These are phyloP conservation scores for Myriosclerotinia curreyana DNA, from an alignment of 2,329 filamentous ascomycete species.

Conservation along the genomic window DNA sequence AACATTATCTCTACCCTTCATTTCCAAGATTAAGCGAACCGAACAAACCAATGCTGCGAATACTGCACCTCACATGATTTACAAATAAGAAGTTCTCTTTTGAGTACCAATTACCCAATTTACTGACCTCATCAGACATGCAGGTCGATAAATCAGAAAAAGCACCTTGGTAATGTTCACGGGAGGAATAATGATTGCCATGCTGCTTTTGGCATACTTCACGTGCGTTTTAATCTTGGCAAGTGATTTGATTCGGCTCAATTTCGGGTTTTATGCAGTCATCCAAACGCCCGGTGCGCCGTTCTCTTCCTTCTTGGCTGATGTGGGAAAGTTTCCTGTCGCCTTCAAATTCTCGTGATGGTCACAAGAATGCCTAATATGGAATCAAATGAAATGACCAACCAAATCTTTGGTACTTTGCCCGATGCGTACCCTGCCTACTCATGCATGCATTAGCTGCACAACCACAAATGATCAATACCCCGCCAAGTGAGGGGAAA, in stretches of 20 bases:
- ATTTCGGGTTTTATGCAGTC: background rate
- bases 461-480: slow-evolving; percentile 13
- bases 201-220: background rate
- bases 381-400: slow-evolving; percentile 8
- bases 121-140: background rate
- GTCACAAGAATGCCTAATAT: background rate
- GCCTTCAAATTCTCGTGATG: background rate
- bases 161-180: background rate
- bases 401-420: background rate
- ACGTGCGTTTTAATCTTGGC: slow-evolving; percentile 5
- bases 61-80: background rate
- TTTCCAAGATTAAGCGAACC: slow-evolving; percentile 1
- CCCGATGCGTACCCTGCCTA: background rate
- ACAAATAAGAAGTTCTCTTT: too few relatives aligned
- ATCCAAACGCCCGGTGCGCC: background rate
- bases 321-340: background rate
- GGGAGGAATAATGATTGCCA: background rate
- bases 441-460: background rate
- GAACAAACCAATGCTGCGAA: background rate
- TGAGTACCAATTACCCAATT: background rate
- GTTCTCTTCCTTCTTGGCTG: background rate
- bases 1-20: background rate
- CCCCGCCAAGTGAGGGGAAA: slow-evolving; percentile 22
- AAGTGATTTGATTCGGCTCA: background rate
- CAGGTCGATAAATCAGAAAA: background rate